Conservation (phyloP, 345 rosid genomes). For the Firmiana major region DNA sequence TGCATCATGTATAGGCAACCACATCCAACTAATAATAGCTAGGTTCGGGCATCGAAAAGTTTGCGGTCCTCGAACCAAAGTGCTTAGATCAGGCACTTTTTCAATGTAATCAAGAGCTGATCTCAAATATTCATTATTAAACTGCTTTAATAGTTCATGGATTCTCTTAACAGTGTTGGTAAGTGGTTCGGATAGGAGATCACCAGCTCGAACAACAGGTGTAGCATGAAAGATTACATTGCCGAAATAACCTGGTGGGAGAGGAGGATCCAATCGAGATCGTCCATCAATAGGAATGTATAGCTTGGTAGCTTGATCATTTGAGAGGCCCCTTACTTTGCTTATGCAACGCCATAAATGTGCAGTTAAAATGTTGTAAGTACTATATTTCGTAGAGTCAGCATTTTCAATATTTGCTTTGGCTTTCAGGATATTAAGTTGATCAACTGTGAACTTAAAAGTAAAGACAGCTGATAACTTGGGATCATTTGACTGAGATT, state of each 20-base stretch:
- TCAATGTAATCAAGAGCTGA: constrained; percentile 36
- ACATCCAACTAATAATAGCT: constrained; percentile 36
- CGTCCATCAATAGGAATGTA: not conserved
- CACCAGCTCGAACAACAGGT: constrained; percentile 10
- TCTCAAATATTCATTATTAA: constrained; percentile 40
- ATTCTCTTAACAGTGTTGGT: constrained; percentile 26
- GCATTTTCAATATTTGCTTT: too few relatives aligned
- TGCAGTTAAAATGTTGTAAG: constrained; percentile 16
- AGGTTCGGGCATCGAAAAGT: constrained; percentile 57
- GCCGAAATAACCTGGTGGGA: too few relatives aligned
- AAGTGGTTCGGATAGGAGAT: constrained; percentile 28
- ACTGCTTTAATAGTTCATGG: constrained; percentile 17
- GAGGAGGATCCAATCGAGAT: too few relatives aligned
- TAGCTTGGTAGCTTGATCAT: constrained; percentile 18
- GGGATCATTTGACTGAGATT: not conserved
- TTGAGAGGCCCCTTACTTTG: constrained; percentile 20
- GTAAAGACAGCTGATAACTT: too few relatives aligned
- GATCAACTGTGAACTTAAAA: too few relatives aligned
- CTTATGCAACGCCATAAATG: constrained; percentile 30
- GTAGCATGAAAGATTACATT: too few relatives aligned
- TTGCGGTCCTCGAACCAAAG: not conserved
- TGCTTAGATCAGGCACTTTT: constrained; percentile 14
- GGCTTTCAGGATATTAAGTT: too few relatives aligned
- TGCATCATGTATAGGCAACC: constrained; percentile 47
- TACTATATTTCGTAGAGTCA: not conserved